phyloP scores from a whole-genome alignment of 2,329 filamentous ascomycete species.

The Hysterium pulicare region DNA sequence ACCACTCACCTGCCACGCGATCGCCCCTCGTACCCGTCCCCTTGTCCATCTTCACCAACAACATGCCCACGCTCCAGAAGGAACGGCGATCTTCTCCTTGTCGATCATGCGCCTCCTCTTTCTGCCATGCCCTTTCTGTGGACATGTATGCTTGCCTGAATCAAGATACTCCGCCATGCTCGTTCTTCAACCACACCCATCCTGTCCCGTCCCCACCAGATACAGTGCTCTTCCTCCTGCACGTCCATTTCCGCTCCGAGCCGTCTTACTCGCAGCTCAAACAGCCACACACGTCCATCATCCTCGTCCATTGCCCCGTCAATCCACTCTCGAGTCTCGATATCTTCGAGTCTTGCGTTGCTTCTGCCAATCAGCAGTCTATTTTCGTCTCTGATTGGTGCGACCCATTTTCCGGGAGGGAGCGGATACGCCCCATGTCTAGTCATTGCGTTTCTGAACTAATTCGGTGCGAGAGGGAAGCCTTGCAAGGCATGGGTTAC shows the following conservation, averaged over 20 bases:
- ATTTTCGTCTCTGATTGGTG: constrained; percentile 3
- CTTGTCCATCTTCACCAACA: too few relatives aligned
- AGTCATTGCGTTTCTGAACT: constrained; percentile 5
- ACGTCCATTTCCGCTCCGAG: background rate
- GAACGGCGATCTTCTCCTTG: background rate
- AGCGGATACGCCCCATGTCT: constrained; percentile 2
- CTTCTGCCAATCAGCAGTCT: background rate
- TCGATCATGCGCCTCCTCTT: background rate
- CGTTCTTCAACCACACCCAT: background rate
- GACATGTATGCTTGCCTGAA: background rate
- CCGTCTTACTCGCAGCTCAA: background rate
- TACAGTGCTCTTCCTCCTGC: background rate
- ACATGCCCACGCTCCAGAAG: too few relatives aligned
- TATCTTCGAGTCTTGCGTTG: background rate
- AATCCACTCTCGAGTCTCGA: background rate
- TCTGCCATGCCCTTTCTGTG: background rate
- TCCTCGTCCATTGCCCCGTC: background rate
- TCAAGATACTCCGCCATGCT: background rate
- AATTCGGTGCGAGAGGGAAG: constrained; percentile 4
- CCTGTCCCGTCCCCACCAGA: background rate
- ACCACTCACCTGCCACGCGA: background rate
- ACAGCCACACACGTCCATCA: background rate
- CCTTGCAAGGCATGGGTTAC: constrained; percentile 4
- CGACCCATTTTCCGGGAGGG: constrained; percentile 8
- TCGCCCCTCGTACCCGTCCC: background rate